Evolutionary conservation across 202 grass and related monocot genomes (phyloP).

Genomic region (Dendrocalamus latiflorus): DNA sequence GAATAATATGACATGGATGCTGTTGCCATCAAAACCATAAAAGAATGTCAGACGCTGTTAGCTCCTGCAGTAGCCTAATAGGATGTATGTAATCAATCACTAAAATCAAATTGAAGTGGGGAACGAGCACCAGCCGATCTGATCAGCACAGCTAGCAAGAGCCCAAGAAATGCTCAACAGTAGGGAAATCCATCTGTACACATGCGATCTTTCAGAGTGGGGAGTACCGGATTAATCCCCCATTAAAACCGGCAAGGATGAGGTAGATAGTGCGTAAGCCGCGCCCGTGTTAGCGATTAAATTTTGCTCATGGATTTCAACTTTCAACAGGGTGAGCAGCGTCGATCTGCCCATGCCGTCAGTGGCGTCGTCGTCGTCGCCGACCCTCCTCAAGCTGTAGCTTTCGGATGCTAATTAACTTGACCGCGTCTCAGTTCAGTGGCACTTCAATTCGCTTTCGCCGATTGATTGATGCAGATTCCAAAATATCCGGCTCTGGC

Average conservation of each 20-base stretch:
- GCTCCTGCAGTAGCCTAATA: not conserved
- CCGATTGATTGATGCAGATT: not conserved
- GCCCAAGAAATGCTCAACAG: not conserved
- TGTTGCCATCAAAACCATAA: not conserved
- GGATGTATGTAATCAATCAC: not conserved
- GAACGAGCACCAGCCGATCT: not conserved
- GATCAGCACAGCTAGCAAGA: not conserved
- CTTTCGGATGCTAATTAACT: not conserved
- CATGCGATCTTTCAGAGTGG: not conserved
- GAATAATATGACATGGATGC: not conserved
- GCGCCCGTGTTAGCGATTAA: not conserved
- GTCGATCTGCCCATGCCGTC: conserved; percentile 4
- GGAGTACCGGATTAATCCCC: not conserved
- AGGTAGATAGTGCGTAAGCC: not conserved
- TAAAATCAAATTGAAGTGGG: not conserved
- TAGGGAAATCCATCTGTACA: not conserved
- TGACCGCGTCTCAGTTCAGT: not conserved
- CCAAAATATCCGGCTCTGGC: not conserved
- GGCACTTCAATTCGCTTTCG: not conserved
- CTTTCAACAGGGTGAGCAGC: not conserved
- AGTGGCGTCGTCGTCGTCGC: not conserved
- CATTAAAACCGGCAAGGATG: not conserved
- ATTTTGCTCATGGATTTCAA: not conserved
- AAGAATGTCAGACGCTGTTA: not conserved
- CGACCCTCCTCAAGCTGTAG: not conserved